A percentile compares a stretch with the other conserved stretches of the same genome.
Evolutionary conservation across 2,329 filamentous ascomycete genomes (phyloP).

Genomic region (Akanthomyces dipterigenus): DNA sequence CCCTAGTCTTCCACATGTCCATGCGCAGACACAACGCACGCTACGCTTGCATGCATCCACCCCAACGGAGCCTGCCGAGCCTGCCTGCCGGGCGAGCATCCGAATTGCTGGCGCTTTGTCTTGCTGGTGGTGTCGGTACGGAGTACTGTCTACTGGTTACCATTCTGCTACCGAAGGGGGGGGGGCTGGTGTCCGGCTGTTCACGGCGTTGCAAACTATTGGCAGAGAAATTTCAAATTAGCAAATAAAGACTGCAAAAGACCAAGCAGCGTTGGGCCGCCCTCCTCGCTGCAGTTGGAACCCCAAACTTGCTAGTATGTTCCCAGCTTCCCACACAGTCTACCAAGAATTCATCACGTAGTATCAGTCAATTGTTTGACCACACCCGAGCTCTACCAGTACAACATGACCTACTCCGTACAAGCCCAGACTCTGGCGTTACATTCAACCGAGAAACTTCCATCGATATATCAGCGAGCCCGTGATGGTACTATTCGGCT

Average conservation of each 20-base stretch:
- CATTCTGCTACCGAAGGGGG: not conserved
- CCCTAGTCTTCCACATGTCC: not conserved
- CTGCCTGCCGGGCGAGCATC: not conserved
- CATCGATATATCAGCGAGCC: not conserved
- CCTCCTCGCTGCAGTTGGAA: too few relatives aligned
- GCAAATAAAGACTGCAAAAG: not conserved
- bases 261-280: not conserved
- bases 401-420: not conserved
- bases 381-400: not conserved
- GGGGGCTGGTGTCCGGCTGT: not conserved
- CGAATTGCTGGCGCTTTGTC: not conserved
- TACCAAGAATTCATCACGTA: not conserved
- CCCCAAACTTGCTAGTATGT: too few relatives aligned
- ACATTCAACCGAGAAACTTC: not conserved
- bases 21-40: not conserved
- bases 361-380: not conserved
- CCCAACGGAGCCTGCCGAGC: conserved; percentile 2
- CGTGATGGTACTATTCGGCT: not conserved
- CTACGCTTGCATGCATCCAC: not conserved
- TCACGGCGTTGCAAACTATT: not conserved
- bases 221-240: not conserved
- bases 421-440: not conserved
- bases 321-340: not conserved
- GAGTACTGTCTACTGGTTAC: not conserved
- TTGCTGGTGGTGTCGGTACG: not conserved